Percentiles rank a stretch among this genome's conserved stretches.
Conservation (phyloP, 805 yeast species). For the Blastobotrys mokoenaii region DNA sequence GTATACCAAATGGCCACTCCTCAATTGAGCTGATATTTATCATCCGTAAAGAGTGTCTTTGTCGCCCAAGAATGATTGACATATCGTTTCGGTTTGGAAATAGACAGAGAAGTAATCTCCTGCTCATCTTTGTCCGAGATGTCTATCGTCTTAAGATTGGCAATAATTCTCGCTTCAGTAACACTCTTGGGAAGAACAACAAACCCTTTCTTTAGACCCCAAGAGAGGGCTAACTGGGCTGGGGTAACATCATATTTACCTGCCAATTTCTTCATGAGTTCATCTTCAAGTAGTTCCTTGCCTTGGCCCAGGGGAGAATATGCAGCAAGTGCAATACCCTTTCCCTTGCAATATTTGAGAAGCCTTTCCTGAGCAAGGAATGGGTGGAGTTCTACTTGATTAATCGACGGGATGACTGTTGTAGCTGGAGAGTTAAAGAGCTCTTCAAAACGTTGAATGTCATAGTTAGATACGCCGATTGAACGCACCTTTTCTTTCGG, state of each 20-base stretch:
- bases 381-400: constrained; percentile 76
- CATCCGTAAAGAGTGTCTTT: too few relatives aligned
- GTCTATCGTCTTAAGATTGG: constrained; percentile 32
- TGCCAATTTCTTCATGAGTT: constrained; percentile 48
- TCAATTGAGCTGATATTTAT: too few relatives aligned
- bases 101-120: neutral
- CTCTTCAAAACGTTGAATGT: constrained; percentile 28
- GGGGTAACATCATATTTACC: constrained; percentile 37
- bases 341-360: constrained; percentile 40
- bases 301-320: constrained; percentile 68
- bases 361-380: constrained; percentile 57
- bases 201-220: constrained; percentile 39
- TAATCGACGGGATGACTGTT: constrained; percentile 53
- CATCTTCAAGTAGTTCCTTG: constrained; percentile 52
- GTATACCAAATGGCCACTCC: too few relatives aligned
- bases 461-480: constrained; percentile 64
- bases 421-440: constrained; percentile 43
- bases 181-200: constrained; percentile 59
- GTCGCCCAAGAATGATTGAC: too few relatives aligned
- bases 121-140: constrained; percentile 35
- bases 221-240: constrained; percentile 11
- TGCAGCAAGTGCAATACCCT: constrained; percentile 57
- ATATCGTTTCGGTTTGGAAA: too few relatives aligned
- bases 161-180: constrained; percentile 47
- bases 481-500: constrained; percentile 43